Percentiles rank a stretch among this genome's conserved stretches.
Conservation (phyloP, 192 early-diverging fungal species). For the Umbelopsis sp. region DNA sequence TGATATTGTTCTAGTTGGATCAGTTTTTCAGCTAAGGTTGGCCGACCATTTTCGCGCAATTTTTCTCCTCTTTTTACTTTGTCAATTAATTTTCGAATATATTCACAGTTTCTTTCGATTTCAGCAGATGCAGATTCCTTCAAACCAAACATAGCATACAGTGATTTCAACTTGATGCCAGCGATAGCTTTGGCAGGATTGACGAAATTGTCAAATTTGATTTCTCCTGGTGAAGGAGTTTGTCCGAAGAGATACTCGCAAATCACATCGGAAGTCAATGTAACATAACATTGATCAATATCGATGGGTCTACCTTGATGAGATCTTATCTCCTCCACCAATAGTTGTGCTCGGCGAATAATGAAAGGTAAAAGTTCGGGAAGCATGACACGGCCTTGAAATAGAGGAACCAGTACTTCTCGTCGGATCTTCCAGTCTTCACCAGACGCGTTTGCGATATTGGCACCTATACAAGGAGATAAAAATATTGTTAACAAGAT, state of each 20-base stretch:
- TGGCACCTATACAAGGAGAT: background rate
- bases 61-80: background rate
- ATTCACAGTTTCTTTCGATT: background rate
- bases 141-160: background rate
- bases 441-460: background rate
- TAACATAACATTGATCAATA: background rate
- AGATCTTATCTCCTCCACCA: background rate
- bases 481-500: too few relatives aligned
- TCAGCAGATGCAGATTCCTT: background rate
- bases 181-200: background rate
- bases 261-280: constrained; percentile 22
- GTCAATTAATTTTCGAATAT: background rate
- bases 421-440: constrained; percentile 22
- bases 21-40: background rate
- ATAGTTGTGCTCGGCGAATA: background rate
- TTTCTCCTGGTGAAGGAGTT: background rate
- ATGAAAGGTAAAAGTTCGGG: constrained; percentile 8
- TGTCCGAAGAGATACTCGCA: constrained; percentile 22
- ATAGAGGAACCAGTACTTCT: constrained; percentile 5
- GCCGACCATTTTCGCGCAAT: background rate
- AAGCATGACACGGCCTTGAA: constrained; percentile 14
- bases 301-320: background rate
- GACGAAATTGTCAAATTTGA: background rate
- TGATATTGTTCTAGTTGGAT: background rate
- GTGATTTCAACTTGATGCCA: background rate